These are phyloP conservation scores for Botryotinia calthae DNA, from an alignment of 2,329 filamentous ascomycete genomes.

Conservation along the genomic window DNA sequence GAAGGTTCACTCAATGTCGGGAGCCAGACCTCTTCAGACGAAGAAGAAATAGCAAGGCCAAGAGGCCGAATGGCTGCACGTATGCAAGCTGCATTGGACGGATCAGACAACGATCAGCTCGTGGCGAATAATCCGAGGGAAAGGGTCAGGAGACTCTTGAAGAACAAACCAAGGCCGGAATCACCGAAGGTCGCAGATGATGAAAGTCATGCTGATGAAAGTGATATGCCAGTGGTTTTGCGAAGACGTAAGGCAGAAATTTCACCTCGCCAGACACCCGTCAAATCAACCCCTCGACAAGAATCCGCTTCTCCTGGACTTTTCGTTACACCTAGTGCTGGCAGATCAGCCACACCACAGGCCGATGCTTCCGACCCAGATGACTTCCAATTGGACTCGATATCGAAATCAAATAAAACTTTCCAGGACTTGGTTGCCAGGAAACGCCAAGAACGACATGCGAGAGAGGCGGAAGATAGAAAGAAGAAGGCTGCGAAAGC, in stretches of 20 bases:
- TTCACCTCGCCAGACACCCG: slow-evolving; percentile 28
- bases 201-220: slow-evolving; percentile 38
- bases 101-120: slow-evolving; percentile 24
- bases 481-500: slow-evolving; percentile 41
- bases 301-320: slow-evolving; percentile 38
- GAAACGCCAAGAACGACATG: slow-evolving; percentile 69
- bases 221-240: slow-evolving; percentile 28
- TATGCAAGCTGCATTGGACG: slow-evolving; percentile 48
- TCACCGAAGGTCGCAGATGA: slow-evolving; percentile 37
- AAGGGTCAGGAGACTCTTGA: slow-evolving; percentile 46
- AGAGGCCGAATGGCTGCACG: slow-evolving; percentile 63
- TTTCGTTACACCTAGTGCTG: slow-evolving; percentile 43
- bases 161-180: slow-evolving; percentile 34
- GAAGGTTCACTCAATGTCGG: not conserved
- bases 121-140: slow-evolving; percentile 40
- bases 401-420: slow-evolving; percentile 53
- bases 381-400: slow-evolving; percentile 46
- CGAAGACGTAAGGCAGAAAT: slow-evolving; percentile 34
- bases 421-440: slow-evolving; percentile 71
- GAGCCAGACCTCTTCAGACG: slow-evolving; percentile 31
- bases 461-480: slow-evolving; percentile 60
- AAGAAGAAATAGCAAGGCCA: slow-evolving; percentile 53
- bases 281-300: slow-evolving; percentile 26
- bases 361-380: slow-evolving; percentile 36
- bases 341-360: slow-evolving; percentile 35